Evolutionary conservation across 129 eudicot genomes (phyloP).

Genomic region (Chrysanthemum seticuspe): DNA sequence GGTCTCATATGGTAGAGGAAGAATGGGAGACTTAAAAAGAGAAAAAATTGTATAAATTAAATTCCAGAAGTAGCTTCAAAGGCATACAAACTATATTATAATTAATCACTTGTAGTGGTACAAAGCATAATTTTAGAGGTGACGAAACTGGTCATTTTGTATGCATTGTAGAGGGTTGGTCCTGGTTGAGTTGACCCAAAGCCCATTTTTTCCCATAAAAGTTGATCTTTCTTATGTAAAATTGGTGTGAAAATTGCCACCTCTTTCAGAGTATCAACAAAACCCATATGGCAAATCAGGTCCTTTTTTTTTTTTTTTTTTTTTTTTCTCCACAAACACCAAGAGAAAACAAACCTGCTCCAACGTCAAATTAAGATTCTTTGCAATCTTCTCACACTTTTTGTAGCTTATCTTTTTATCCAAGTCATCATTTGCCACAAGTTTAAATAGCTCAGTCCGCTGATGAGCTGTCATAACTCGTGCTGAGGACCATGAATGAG

Average conservation of each 20-base stretch:
- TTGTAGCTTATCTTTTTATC: constrained; percentile 58
- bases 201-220: too few species aligned
- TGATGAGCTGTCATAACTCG: constrained; percentile 86
- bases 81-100: too few species aligned
- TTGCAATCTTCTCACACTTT: constrained; percentile 73
- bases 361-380: constrained; percentile 69
- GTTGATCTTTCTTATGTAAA: too few species aligned
- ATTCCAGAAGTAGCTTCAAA: too few species aligned
- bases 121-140: too few species aligned
- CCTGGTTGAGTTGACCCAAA: too few species aligned
- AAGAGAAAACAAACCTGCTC: constrained; percentile 74
- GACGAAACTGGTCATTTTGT: too few species aligned
- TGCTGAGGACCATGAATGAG: constrained; percentile 70
- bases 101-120: too few species aligned
- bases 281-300: constrained; percentile 13
- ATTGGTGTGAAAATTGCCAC: neutral
- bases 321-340: neutral
- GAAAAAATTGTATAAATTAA: too few species aligned
- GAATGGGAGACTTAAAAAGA: too few species aligned
- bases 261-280: constrained; percentile 1
- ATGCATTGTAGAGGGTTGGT: too few species aligned
- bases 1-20: neutral
- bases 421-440: constrained; percentile 44
- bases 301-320: neutral
- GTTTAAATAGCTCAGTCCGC: constrained; percentile 72